Conservation (phyloP, 805 yeast species). For the Pichia manshurica region DNA sequence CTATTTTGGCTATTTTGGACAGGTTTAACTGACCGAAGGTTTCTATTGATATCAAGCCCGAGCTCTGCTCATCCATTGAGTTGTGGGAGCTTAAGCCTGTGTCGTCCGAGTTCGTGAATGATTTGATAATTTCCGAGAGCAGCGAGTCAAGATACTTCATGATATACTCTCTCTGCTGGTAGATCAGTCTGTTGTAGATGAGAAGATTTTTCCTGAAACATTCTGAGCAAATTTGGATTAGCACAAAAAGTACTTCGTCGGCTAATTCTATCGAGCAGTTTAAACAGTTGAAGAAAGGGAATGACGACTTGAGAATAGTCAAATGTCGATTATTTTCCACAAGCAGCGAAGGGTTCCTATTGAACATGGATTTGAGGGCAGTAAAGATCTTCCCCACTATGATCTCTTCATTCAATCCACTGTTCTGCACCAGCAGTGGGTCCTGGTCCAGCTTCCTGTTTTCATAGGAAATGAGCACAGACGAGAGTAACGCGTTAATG, state of each 20-base stretch:
- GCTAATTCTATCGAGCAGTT: conserved; percentile 21
- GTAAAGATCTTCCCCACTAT: conserved; percentile 24
- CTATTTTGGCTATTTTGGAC: conserved; percentile 22
- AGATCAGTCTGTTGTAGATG: conserved; percentile 20
- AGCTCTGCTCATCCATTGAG: not conserved
- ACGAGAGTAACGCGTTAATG: conserved; percentile 25
- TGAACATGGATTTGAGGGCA: conserved; percentile 22
- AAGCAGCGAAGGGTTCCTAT: conserved; percentile 23
- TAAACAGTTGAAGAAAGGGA: conserved; percentile 25
- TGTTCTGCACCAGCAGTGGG: conserved; percentile 11
- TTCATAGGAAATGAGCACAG: conserved; percentile 26
- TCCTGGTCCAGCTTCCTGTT: conserved; percentile 16
- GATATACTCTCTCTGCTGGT: conserved; percentile 19
- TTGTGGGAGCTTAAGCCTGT: not conserved
- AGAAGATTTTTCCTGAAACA: conserved; percentile 21
- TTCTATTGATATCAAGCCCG: not conserved
- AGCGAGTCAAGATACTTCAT: conserved; percentile 21
- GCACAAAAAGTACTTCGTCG: conserved; percentile 19
- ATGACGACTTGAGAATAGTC: conserved; percentile 12
- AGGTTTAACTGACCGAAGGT: not conserved
- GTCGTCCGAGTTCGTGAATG: conserved; percentile 22
- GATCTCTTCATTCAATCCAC: not conserved
- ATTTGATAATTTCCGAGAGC: conserved; percentile 20
- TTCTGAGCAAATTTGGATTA: conserved; percentile 20
- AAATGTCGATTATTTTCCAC: conserved; percentile 17